Evolutionary conservation across 495 filamentous ascomycete species (phyloP), one percentile per base, ranked within the genome.

Genomic region (Penicillium macrosclerotiorum): DNA sequence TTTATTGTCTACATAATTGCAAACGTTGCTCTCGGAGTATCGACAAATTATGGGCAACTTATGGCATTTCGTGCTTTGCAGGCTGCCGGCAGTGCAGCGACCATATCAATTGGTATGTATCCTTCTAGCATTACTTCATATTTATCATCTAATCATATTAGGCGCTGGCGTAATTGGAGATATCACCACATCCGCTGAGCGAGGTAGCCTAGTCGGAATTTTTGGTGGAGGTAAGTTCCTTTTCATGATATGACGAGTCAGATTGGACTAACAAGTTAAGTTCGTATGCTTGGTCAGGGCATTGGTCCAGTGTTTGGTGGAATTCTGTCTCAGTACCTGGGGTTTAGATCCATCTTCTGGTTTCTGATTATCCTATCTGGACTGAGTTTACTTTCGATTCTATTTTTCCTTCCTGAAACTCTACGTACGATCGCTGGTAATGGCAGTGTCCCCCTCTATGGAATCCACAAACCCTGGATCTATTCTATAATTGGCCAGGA

Each of bases 271-370:
- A 46, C 25, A 7, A 19, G 6, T 22, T 26, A 27, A 46, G 61
- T 65, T n/a, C 64, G 68, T 24, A 71, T 68, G 68, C 52, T 65
- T 16, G 80, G 79, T 0, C 79, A 81, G 8, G 72, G 78, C 4
- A 51, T 86, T 18, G 80, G 79, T 11, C 83, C 83, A 1, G 77
- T 86, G 0, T 74, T 89, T 25, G 86, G 85, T 12, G 85, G 84
- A 0, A 49, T 86, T 2, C 60, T 89, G 3, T 70, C 79, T 3
- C 67, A 85, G 37, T 83, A 80, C 39, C 67, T 86, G 8, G 85
- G 84, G 0, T 90, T 82, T 75, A 62, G 78, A 24, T 76, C 78
- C 19, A 85, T 86, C 42, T 90, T 90, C 62, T 89, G 83, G 84
- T 85, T 88, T 47, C 69, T 87, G 16, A 72, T 76, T 35, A 84